Conservation (phyloP, 1,284 basidiomycete genomes). For the Ustilago hordei region DNA sequence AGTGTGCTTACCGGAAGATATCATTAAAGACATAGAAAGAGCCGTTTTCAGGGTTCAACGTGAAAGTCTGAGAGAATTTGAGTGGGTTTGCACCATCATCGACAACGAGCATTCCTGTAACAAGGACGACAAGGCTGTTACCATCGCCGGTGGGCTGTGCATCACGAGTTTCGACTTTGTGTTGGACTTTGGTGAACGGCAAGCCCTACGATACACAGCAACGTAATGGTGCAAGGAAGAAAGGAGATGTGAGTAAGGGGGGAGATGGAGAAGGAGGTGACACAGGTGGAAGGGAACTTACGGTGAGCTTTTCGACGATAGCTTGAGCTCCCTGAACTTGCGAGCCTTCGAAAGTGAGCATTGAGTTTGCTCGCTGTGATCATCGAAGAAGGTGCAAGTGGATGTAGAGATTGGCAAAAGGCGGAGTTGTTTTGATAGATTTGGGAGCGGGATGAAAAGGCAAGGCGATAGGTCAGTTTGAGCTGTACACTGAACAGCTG, state of each 20-base stretch:
- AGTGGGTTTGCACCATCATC: constrained; percentile 35
- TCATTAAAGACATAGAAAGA: constrained; percentile 84
- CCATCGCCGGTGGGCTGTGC: constrained; percentile 84
- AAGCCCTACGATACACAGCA: constrained; percentile 74
- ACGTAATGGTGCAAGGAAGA: background rate
- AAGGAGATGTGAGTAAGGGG: background rate
- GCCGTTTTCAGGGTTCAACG: constrained; percentile 81
- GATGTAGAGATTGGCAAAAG: background rate
- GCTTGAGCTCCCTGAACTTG: constrained; percentile 75
- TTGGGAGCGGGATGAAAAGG: background rate
- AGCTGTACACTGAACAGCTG: background rate
- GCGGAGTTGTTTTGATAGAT: too few relatives aligned
- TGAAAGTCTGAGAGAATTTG: constrained; percentile 75
- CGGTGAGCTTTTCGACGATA: constrained; percentile 86
- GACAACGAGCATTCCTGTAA: constrained; percentile 82
- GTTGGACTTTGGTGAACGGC: constrained; percentile 84
- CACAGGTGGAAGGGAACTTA: constrained; percentile 70
- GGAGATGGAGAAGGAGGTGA: background rate
- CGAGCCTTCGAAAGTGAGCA: constrained; percentile 86
- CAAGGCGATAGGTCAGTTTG: background rate
- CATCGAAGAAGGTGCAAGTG: background rate
- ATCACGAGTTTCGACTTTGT: constrained; percentile 86
- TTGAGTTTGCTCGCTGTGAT: constrained; percentile 80
- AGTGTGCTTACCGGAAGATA: constrained; percentile 57
- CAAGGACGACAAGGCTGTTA: constrained; percentile 83